These are phyloP conservation scores for Macrotyloma uniflorum DNA, from an alignment of 306 rosid genomes.

Conservation along the genomic window DNA sequence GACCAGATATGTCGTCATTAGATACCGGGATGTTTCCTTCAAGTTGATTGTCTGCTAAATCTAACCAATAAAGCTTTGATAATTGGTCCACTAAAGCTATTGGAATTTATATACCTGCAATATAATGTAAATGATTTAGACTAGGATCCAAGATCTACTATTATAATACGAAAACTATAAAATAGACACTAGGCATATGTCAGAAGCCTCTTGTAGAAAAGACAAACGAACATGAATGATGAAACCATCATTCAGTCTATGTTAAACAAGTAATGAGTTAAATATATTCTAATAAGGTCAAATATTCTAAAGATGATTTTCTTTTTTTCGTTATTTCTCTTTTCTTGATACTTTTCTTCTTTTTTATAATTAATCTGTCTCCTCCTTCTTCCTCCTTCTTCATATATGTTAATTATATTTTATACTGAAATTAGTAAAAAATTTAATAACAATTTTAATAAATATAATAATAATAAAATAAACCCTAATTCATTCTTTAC, in stretches of 20 bases:
- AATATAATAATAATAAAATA: too few species aligned
- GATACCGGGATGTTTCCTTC: constrained; percentile 44
- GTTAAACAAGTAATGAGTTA: constrained; percentile 4
- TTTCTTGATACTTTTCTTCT: too few species aligned
- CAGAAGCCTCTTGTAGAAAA: neutral
- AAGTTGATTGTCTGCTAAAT: constrained; percentile 46
- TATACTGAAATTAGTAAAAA: too few species aligned
- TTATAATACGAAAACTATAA: neutral
- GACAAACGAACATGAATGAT: neutral
- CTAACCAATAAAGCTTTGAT: constrained; percentile 44
- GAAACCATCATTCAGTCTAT: neutral
- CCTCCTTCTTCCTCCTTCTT: too few species aligned
- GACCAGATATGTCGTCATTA: constrained; percentile 33
- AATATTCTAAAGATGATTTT: too few species aligned
- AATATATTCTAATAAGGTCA: too few species aligned
- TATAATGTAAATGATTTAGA: constrained; percentile 19
- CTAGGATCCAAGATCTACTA: neutral
- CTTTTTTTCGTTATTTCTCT: too few species aligned
- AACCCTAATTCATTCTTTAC: too few species aligned
- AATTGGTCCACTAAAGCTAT: constrained; percentile 41
- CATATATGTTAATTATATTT: too few species aligned
- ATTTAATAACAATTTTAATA: too few species aligned
- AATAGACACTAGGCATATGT: neutral
- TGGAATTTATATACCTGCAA: constrained; percentile 48
- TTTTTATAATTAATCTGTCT: too few species aligned